These are phyloP conservation scores for Pichia ethanolica DNA, from an alignment of 805 yeast genomes.

Conservation along the genomic window DNA sequence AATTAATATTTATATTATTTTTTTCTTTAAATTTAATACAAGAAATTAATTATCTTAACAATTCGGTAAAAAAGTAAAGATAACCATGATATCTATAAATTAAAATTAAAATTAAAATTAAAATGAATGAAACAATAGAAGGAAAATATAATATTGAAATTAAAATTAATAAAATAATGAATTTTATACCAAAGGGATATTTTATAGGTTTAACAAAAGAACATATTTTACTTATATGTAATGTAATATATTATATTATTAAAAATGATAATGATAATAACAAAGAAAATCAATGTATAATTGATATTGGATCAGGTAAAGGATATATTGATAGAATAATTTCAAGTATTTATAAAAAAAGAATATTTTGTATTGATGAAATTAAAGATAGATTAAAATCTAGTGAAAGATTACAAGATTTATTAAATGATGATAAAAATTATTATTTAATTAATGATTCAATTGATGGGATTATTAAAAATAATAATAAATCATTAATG, in stretches of 20 bases:
- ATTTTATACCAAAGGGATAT: conserved; percentile 2
- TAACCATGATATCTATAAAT: too few relatives aligned
- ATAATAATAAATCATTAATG: not conserved
- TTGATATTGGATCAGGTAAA: conserved; percentile 28
- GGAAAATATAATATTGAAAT: not conserved
- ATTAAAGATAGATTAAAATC: conserved; percentile 16
- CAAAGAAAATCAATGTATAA: too few relatives aligned
- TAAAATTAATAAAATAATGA: not conserved
- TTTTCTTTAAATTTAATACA: too few relatives aligned
- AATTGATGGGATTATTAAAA: not conserved
- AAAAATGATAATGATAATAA: not conserved
- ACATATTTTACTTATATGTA: not conserved
- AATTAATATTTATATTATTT: too few relatives aligned
- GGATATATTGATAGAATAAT: conserved; percentile 24
- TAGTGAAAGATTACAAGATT: conserved; percentile 15
- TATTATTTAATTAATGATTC: not conserved
- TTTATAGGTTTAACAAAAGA: conserved; percentile 1
- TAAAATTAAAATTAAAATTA: not conserved
- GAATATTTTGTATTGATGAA: conserved; percentile 20
- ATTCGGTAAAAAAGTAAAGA: too few relatives aligned
- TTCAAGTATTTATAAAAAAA: conserved; percentile 11
- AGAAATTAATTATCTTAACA: too few relatives aligned
- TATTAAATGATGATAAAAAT: conserved; percentile 13
- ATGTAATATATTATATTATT: not conserved
- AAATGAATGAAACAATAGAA: not conserved